Base-by-base conservation (phyloP, 768 basidiomycete species). In the Serendipita sp. region DNA sequence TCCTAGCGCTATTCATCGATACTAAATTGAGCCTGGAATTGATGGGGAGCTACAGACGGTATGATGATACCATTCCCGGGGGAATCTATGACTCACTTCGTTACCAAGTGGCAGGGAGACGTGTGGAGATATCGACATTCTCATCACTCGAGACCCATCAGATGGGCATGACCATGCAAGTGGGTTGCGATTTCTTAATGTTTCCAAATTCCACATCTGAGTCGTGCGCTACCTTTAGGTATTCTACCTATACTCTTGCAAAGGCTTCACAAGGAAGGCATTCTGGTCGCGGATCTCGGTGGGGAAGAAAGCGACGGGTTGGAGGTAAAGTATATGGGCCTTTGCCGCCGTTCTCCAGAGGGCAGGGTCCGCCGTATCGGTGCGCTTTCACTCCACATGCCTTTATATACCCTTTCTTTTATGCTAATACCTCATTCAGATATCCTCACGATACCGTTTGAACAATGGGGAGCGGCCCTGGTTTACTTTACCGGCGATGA, bases 401-500 rank as follows among this genome's bases (percentile, higher is more conserved):
- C 30, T 58, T 61, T 34, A 3, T 41, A 61, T 20, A 3, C 60
- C 41, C 34, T 20, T 31, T 20, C 31, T 17, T n/a, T 24, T 14
- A 11, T n/a, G 2, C n/a, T 16, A 17, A 28, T 67, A 26, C 61
- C 53, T 51, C 38, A 20, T 11, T 3, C 48, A 79, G 92, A 95
- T 69, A 85, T 94, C 65, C 74, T 96, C 31, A 83, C 83, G 17
- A 81, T 94, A 1, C 90, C 93, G 1, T 93, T 85, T 80, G 72
- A 74, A 60, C 81, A 78, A 28, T 80, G 85, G 68, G 94, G 93
- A 0, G 92, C 87, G 1, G 91, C 92, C 0, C 72, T 93, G 60
- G 73, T 96, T n/a, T 96, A 96, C 71, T 96, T 91, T 70, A 95
- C 93, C 0, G 92, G 92, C 2, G 92, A 95, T 69, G 90, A 94